Conservation (phyloP, 2,329 filamentous ascomycete species). For the Clonostachys byssicola region DNA sequence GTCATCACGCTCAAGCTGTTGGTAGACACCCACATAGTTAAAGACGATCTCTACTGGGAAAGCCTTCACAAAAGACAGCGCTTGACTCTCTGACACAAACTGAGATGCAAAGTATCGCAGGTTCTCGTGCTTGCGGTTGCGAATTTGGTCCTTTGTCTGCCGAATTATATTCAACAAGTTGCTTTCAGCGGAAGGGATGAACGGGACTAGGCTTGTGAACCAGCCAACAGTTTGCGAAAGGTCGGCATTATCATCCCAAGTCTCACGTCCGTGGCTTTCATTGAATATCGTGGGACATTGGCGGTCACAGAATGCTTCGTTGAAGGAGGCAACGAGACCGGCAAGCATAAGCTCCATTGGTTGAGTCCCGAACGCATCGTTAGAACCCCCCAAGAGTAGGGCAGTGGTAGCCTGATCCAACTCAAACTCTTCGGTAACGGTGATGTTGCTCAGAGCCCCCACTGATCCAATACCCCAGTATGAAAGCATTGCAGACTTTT, state of each 20-base stretch:
- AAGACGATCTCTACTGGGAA: slow-evolving; percentile 34
- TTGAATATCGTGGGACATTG: slow-evolving; percentile 8
- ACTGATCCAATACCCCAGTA: background rate
- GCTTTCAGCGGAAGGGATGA: background rate
- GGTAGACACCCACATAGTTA: slow-evolving; percentile 37
- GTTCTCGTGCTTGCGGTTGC: background rate
- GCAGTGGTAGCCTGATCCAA: background rate
- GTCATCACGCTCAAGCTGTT: slow-evolving; percentile 32
- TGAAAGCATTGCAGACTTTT: background rate
- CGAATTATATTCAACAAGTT: background rate
- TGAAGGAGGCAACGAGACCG: background rate
- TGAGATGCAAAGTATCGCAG: background rate
- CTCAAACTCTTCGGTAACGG: background rate
- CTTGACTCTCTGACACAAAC: background rate
- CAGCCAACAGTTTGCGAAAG: slow-evolving; percentile 22
- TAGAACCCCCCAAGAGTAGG: background rate
- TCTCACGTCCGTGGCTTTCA: slow-evolving; percentile 22
- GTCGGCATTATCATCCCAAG: slow-evolving; percentile 14
- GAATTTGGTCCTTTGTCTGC: background rate
- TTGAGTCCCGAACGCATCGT: background rate
- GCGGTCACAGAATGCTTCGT: background rate
- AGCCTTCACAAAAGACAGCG: slow-evolving; percentile 15
- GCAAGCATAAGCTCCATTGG: background rate
- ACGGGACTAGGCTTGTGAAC: slow-evolving; percentile 18
- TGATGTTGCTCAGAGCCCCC: background rate